Base-by-base conservation (phyloP, 495 filamentous ascomycete species). In the Aspergillus funiculosus region DNA sequence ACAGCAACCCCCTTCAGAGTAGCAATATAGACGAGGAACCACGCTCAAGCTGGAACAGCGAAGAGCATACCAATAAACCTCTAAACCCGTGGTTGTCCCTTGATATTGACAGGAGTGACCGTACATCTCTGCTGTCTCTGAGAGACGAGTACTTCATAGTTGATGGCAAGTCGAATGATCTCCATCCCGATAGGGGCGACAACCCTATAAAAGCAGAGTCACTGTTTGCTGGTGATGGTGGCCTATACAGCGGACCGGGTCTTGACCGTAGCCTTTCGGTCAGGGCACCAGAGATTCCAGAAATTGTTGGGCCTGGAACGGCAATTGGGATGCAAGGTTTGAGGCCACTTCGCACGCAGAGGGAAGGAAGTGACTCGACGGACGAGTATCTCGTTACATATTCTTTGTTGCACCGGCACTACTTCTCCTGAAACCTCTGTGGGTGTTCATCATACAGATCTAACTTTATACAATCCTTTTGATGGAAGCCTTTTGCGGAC, bases 131-230 rank as follows among this genome's bases (percentile, higher is more conserved):
- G 7, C 42, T 38, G 13, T 52, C 59, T 3, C 30, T 48, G 7
- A 37, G 54, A 29, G 54, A 68, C 19, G 67, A 65, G 35, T 68
- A 60, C 37, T 68, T 58, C 38, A 43, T 55, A 25, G 57, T 57
- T 4, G 67, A 67, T 18, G 63, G 61, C 37, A 70, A 70, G 36
- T 46, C 49, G 2, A 51, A 39, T 28, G 53, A 46, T 31, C 41
- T 50, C 11, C 53, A 50, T 24, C 63, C 61, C 4, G 60, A 62
- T 27, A 27, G 50, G 30, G 64, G 56, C 7, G 46, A 60, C 20
- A 53, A 57, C 20, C 46, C 59, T 1, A 47, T 56, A 1, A 68
- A 67, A 39, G 39, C 39, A 18, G 57, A 52, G 19, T 28, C 36
- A 29, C 36, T 26, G 13, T 27, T 55, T 19, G 13, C 38, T 20